Base-by-base conservation (phyloP, 257 asterid genomes). In the Solanum pinnatisectum region DNA sequence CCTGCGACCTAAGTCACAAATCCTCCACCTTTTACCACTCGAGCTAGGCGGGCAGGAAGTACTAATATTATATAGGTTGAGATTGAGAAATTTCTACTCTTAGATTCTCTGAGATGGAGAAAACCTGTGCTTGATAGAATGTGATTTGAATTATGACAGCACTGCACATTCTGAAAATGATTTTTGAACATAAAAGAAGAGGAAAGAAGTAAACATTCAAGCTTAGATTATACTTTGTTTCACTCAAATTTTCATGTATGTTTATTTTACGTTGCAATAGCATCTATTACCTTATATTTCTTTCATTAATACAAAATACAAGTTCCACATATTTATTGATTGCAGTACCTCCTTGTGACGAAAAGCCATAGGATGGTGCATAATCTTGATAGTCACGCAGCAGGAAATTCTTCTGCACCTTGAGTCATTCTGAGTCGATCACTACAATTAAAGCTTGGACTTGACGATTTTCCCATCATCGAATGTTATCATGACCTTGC, bases 401-500 rank as follows among this genome's bases (percentile, higher is more conserved):
- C 79, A 67, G 14, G 56, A 67, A 42, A 67, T 5, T 46, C 30
- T 85, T 40, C 42, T 46, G 56, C 65, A 3, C 30, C 40, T 44
- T 39, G 7, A 22, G 7, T 73, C 88, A 39, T 86, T 39, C 77
- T 22, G n/a, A 18, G 82, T 32, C 36, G 20, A 25, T 83, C 44
- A 56, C 65, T 56, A 6, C 79, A 84, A 18, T 84, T 89, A 95
- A 83, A 96, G 92, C 95, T 92, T 96, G 63, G 99, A 85, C 85
- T 91, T 93, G 16, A 18, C 88, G 5, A 87, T 84, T 87, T 63
- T 89, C 67, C 84, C 89, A 85, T 92, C 93, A 68, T 93, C 95
- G 16, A 96, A 92, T 49, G 92, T 89, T 74, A 97, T 91, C 96
- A 97, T 87, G 92, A 95, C 99, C 92, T 97, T 97, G 72, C 99